Evolutionary conservation across 1,284 basidiomycete genomes (phyloP).

Genomic region (Ceratobasidium papillatum): DNA sequence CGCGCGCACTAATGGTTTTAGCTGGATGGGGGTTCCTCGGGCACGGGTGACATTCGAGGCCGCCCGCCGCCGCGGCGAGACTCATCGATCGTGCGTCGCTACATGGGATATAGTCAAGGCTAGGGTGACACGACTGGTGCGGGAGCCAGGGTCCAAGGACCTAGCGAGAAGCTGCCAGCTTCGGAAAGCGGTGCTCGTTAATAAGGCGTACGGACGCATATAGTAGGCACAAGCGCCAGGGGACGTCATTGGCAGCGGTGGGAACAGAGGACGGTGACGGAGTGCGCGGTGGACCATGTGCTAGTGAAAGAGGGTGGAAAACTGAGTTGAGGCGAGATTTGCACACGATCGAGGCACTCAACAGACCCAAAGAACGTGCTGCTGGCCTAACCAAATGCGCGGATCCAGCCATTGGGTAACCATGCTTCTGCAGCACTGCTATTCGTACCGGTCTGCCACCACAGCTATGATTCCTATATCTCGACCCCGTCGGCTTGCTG

Average conservation of each 20-base stretch:
- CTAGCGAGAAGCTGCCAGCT: not conserved
- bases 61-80: not conserved
- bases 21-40: constrained; percentile 32
- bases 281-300: constrained; percentile 17
- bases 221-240: not conserved
- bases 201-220: not conserved
- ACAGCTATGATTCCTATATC: constrained; percentile 29
- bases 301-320: constrained; percentile 29
- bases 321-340: constrained; percentile 41
- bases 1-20: not conserved
- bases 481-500: constrained; percentile 27
- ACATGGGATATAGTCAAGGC: not conserved
- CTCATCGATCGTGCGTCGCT: constrained; percentile 4
- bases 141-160: no score
- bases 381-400: constrained; percentile 31
- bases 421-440: constrained; percentile 40
- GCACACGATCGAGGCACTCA: constrained; percentile 41
- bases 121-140: not conserved
- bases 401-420: constrained; percentile 10
- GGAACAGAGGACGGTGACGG: constrained; percentile 24
- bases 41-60: not conserved
- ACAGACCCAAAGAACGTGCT: constrained; percentile 38
- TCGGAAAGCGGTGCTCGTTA: constrained; percentile 15
- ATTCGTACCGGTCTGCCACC: not conserved
- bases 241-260: constrained; percentile 33